Evolutionary conservation across 2,329 filamentous ascomycete species (phyloP), one percentile per base, ranked within the genome.

Genomic region (Simplicillium aogashimaense): DNA sequence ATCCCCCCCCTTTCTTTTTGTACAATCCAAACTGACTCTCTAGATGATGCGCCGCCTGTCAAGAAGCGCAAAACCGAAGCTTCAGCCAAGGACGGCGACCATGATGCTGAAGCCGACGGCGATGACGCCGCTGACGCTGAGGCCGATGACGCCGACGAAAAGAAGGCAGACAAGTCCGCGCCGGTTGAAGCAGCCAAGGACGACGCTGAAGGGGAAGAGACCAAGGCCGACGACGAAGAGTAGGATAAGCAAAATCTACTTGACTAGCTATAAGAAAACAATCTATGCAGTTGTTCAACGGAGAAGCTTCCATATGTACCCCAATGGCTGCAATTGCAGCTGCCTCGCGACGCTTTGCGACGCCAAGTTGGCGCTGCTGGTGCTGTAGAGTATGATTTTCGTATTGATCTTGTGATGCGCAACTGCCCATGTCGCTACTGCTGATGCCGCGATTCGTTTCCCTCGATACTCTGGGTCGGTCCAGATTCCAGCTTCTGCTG

Each of bases 21-120:
- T 29, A 25, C 30, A 29, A 44, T 50, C 35, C 45, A 50, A 43
- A 33, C 40, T 39, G 34, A 40, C 30, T 18, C 4, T 17, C 2
- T 46, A 65, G 59, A 56, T 39, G 54, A 60, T 44, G 60, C 62
- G 39, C 68, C 66, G 37, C 70, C 70, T 30, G 64, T 64, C 42
- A 74, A 74, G 62, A 72, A 71, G 59, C 64, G 62, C 50, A 74
- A 71, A 65, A 70, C 66, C 41, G 50, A 55, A 1, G 55, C 51
- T 4, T 61, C 59, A 0, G 60, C 60, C 2, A 59, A 61, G 11
- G 56, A 56, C 2, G 59, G 56, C 10, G 57, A 47, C 0, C 57
- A 60, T 16, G 56, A 51, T 15, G 58, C 20, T 25, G 20, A 55
- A 1, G 55, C 51, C 4, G 61, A 60, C 0, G 60, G 60, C 2